Base-by-base conservation (phyloP, 1,284 basidiomycete genomes). In the Stereum hirsutum region DNA sequence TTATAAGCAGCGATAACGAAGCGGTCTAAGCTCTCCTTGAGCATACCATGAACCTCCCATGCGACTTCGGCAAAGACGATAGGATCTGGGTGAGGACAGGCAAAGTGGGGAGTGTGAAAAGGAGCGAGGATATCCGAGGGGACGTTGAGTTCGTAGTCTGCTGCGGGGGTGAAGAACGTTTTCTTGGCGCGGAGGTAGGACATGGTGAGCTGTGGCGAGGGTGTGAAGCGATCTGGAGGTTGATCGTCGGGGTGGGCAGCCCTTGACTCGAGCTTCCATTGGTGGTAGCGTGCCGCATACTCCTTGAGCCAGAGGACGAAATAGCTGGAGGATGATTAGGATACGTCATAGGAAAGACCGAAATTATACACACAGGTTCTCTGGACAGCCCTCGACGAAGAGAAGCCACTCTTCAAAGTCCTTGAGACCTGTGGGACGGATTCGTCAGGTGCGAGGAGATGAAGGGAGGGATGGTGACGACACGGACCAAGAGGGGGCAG, bases 381-480 rank as follows among this genome's bases (percentile, higher is more conserved):
- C 81, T 21, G 78, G 74, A 37, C 67, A 69, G 42, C 70, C 69
- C 53, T 87, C 84, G 39, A 83, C 80, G 58, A 81, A 85, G 27
- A 87, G 65, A 38, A 88, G 63, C 72, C 84, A 87, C 59, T 88
- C 84, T 62, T 87, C 83, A 46, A 87, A 77, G 58, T 87, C 84
- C 58, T 87, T 87, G 51, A 87, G 67, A 30, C 78, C 74, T 73
- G 39, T 25, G 27, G 7, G 11, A 21, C 6, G 17, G 31, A 23
- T 11, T 35, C 33, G 11, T 19, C 17, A 17, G 33, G 10, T 44
- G 27, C 20, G 8, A 34, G 28, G 23, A 12, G 25, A 17, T 41
- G 26, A 12, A 27, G 8, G 15, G 25, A 25, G 33, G 32, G 17
- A 21, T 14, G 3, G 31, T 10, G 19, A 43, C 27, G 27, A 40